Evolutionary conservation across 331 rosid species (phyloP), one percentile per base, ranked within the genome.

Genomic region (Arachis monticola): DNA sequence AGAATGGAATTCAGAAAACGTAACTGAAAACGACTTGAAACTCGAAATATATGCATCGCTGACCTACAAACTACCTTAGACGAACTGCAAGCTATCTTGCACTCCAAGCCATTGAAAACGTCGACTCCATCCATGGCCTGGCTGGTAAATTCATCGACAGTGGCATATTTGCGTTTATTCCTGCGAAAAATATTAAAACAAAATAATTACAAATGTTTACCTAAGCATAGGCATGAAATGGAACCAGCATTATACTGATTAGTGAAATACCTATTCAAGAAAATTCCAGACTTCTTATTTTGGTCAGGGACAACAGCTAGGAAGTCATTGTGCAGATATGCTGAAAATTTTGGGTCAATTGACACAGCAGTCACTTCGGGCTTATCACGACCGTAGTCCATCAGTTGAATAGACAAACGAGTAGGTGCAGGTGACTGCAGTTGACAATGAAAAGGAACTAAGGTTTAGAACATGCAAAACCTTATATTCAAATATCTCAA

Each of bases 311-410:
- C 91, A 76, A 85, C 85, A 6, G 96, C 84, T 64, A 95, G 92
- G 90, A 90, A 95, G 59, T 95, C 96, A 41, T 64, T 75, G 70
- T 89, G 89, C 80, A 95, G 81, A 88, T 95, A 92, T 14, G 90
- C 84, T 5, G 97, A 86, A 83, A 95, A 95, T 78, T 89, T 89
- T n/a, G 99, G 98, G 85, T 95, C 99, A 91, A 95, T 84, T 11
- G 99, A 87, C 78, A 95, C 98, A 55, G 99, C 92, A 42, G 96
- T 84, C 87, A 92, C 85, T 86, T 95, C 99, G 8, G 98, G 96
- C 78, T 95, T 95, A 70, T 95, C 99, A 77, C 88, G 91, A 50
- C 91, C 96, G 75, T 81, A 86, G 84, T 92, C 94, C 98, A 95
- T 95, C 74, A 95, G 87, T 84, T 95, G 99, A 80, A 95, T 81